A percentile compares a stretch with the other conserved stretches of the same genome.
These are phyloP conservation scores for Xylaria sp. DNA, from an alignment of 2,329 filamentous ascomycete genomes.

Conservation along the genomic window DNA sequence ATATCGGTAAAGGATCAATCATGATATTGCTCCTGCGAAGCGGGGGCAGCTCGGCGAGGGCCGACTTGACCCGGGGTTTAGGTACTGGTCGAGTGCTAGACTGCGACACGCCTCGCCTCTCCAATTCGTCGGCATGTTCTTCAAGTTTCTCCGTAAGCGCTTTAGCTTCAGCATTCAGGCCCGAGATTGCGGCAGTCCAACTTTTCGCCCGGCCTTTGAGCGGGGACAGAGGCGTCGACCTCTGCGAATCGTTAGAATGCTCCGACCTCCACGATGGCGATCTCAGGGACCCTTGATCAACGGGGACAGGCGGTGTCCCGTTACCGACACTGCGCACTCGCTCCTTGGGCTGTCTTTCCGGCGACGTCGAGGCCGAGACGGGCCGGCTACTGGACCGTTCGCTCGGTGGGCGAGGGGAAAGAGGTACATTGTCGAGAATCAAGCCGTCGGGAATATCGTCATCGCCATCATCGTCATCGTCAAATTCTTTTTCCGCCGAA, in stretches of 20 bases:
- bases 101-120: conserved; percentile 56
- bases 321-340: conserved; percentile 69
- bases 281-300: conserved; percentile 69
- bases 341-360: conserved; percentile 63
- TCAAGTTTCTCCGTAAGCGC: conserved; percentile 83
- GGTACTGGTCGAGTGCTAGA: conserved; percentile 46
- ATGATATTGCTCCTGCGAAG: conserved; percentile 80
- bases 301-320: conserved; percentile 69
- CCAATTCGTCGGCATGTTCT: conserved; percentile 74
- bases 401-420: conserved; percentile 74
- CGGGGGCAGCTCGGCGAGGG: conserved; percentile 76
- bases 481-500: conserved; percentile 80
- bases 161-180: conserved; percentile 78
- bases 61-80: conserved; percentile 69
- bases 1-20: conserved; percentile 85
- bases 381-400: conserved; percentile 67
- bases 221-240: conserved; percentile 54
- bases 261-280: conserved; percentile 67
- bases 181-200: conserved; percentile 77
- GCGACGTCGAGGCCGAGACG: conserved; percentile 64
- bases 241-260: conserved; percentile 50
- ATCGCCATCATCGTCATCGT: conserved; percentile 80
- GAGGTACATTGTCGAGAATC: conserved; percentile 82
- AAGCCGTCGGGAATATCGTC: conserved; percentile 82
- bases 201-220: conserved; percentile 72